Base-by-base conservation (phyloP, 495 filamentous ascomycete species). In the Cercophora newfieldiana region DNA sequence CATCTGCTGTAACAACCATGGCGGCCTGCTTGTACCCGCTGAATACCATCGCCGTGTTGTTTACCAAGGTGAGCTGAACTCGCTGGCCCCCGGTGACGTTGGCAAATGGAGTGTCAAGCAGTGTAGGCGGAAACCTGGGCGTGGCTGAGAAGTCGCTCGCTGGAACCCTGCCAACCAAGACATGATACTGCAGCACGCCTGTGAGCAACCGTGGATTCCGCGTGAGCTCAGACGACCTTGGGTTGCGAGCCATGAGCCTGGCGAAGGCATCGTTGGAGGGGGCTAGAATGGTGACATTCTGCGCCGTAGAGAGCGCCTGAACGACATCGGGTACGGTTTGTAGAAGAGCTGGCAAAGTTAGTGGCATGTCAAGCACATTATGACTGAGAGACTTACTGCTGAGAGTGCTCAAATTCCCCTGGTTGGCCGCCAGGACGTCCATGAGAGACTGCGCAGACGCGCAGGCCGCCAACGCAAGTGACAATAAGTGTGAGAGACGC, bases 211-310 rank as follows among this genome's bases (percentile, higher is more conserved):
- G 72, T 19, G 76, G 69, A 51, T 82, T 74, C 18, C 73, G 75
- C 25, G 69, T 70, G 16, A 78, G 47, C 26, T 76, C 77, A 8
- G 74, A 61, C 6, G 76, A 78, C 3, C 75, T 59, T 28, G 72
- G 67, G 18, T 74, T 77, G 53, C 78, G 63, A 16, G 68, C 60
- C 59, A 71, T 72, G 19, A 86, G 73, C 28, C 74, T 74, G 1
- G 63, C 33, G 30, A 91, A 78, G 8, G 89, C 88, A 29, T 83
- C 71, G 68, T 91, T 85, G 69, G 74, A 82, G 0, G 89, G 89
- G 1, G 88, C 89, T 19, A 91, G 74, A 58, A 90, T 80, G 31
- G 88, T 91, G 74, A 91, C 78, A 68, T 88, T 69, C 55, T 66
- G 59, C 12, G 66, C 64, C 1, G 66, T 61, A 2, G 66, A 70